These are phyloP conservation scores for Alternaria viburni DNA, from an alignment of 2,329 filamentous ascomycete species.

Conservation along the genomic window DNA sequence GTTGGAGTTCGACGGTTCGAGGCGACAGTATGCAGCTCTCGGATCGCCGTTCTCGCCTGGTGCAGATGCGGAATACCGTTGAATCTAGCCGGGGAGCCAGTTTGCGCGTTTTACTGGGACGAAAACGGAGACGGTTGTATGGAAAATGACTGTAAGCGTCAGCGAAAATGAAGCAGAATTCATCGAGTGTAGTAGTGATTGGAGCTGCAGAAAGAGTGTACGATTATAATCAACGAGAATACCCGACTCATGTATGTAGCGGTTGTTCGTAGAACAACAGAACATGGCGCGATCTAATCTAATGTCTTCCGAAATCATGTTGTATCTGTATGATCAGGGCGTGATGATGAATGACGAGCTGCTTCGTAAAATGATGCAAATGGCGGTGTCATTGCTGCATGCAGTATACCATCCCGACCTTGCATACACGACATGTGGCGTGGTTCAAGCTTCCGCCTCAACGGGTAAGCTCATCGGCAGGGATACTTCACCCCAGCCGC, in stretches of 20 bases:
- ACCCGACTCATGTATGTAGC: not conserved
- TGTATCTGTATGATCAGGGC: not conserved
- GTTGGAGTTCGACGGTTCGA: not conserved
- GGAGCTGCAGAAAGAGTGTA: not conserved
- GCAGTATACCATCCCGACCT: slow-evolving; percentile 22
- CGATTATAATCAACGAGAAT: not conserved
- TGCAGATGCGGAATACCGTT: slow-evolving; percentile 1
- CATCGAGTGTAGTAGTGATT: not conserved
- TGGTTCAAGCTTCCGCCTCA: slow-evolving; percentile 31
- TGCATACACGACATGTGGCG: slow-evolving; percentile 17
- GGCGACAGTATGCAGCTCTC: not conserved
- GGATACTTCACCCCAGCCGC: slow-evolving; percentile 30
- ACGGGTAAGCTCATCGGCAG: slow-evolving; percentile 18
- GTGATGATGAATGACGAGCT: not conserved
- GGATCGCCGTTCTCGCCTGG: not conserved
- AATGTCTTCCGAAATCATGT: not conserved
- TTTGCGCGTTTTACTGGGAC: not conserved
- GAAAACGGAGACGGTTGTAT: not conserved
- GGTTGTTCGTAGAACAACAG: not conserved
- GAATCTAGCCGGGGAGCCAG: not conserved
- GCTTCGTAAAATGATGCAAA: not conserved
- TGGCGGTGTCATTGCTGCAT: slow-evolving; percentile 18
- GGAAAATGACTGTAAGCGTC: not conserved
- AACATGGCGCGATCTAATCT: not conserved
- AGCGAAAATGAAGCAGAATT: not conserved